Percentiles rank a stretch among this genome's conserved stretches.
Conservation (phyloP, 2,329 filamentous ascomycete genomes). For the Exserohilum rostratum region DNA sequence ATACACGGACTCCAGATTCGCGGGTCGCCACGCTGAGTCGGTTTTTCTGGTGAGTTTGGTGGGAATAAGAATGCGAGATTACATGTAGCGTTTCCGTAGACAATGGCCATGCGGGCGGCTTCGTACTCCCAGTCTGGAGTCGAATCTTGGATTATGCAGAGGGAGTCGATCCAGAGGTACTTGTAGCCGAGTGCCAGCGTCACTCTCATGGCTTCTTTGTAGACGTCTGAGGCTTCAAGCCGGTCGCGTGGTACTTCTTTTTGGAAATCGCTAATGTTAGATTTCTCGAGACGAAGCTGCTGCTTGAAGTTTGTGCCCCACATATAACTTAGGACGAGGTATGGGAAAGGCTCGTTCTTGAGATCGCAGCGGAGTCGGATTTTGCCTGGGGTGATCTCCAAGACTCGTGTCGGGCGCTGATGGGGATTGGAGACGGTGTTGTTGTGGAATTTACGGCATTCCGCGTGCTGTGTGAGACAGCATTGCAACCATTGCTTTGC, state of each 20-base stretch:
- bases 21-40: constrained; percentile 3
- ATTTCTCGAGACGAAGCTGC: background rate
- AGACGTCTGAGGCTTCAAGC: constrained; percentile 10
- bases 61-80: constrained; percentile 21
- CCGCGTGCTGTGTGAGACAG: constrained; percentile 1
- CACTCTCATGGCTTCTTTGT: constrained; percentile 20
- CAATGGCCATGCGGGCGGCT: constrained; percentile 14
- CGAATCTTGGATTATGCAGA: constrained; percentile 27
- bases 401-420: constrained; percentile 10
- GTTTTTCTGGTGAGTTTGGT: background rate
- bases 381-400: background rate
- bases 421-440: background rate
- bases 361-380: constrained; percentile 11
- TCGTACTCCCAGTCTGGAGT: constrained; percentile 15
- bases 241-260: background rate
- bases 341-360: constrained; percentile 2
- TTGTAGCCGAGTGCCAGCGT: constrained; percentile 16
- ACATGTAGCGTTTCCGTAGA: constrained; percentile 18
- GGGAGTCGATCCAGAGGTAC: constrained; percentile 33
- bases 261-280: constrained; percentile 2
- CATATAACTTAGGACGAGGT: constrained; percentile 18
- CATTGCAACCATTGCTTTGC: constrained; percentile 11
- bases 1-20: constrained; percentile 13
- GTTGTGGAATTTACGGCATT: constrained; percentile 9
- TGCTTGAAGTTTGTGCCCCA: background rate